These are phyloP conservation scores for Plectosphaerella cucumerina DNA, from an alignment of 2,329 filamentous ascomycete species.

Conservation along the genomic window DNA sequence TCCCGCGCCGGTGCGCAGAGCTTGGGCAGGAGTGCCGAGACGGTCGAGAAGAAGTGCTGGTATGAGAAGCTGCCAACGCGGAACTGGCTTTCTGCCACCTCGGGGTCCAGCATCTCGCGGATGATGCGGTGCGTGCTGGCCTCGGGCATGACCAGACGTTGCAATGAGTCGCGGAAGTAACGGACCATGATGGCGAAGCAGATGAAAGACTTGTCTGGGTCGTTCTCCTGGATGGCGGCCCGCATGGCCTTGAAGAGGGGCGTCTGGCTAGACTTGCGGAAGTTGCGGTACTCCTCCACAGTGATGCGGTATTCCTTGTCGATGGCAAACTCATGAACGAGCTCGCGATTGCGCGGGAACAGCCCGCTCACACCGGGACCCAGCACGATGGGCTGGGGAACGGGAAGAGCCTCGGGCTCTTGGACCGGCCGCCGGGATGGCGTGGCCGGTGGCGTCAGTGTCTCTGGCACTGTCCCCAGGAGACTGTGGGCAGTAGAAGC, in stretches of 20 bases:
- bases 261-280: slow-evolving; percentile 42
- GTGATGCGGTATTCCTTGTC: slow-evolving; percentile 75
- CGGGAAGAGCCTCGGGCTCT: slow-evolving; percentile 21
- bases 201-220: slow-evolving; percentile 58
- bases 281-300: slow-evolving; percentile 53
- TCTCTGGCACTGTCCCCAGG: slow-evolving; percentile 40
- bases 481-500: slow-evolving; percentile 32
- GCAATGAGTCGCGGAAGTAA: slow-evolving; percentile 67
- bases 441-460: slow-evolving; percentile 50
- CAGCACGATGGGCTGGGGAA: slow-evolving; percentile 28
- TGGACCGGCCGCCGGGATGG: slow-evolving; percentile 29
- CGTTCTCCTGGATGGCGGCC: slow-evolving; percentile 62
- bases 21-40: slow-evolving; percentile 70
- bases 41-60: slow-evolving; percentile 73
- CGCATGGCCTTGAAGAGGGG: slow-evolving; percentile 54
- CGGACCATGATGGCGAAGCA: slow-evolving; percentile 69
- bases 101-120: slow-evolving; percentile 69
- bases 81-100: slow-evolving; percentile 67
- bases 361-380: slow-evolving; percentile 43
- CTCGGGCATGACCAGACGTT: slow-evolving; percentile 65
- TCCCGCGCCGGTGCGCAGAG: slow-evolving; percentile 80
- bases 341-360: slow-evolving; percentile 68
- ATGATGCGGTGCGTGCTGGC: slow-evolving; percentile 73
- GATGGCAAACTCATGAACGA: slow-evolving; percentile 77
- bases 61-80: slow-evolving; percentile 72